Evolutionary conservation across 495 filamentous ascomycete genomes (phyloP), one percentile per base, ranked within the genome.

Genomic region (Lasiosphaeria hispida): DNA sequence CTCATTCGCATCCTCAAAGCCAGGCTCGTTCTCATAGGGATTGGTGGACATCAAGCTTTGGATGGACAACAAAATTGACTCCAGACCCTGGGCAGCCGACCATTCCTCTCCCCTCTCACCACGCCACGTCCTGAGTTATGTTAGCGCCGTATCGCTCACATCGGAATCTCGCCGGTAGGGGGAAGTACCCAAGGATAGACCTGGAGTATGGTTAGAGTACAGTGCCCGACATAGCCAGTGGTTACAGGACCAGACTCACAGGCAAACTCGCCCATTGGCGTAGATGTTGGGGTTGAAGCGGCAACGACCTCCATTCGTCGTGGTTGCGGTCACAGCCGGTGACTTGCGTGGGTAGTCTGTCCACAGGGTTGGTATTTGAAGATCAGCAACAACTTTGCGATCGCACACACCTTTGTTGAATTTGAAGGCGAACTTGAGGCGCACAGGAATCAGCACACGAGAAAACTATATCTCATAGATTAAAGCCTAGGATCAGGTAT

Each of bases 241-340:
- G 11, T 13, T 6, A 10, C 5, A 2, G 23, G 34, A 13, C 4
- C 13, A 48, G 10, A 73, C 84, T 65, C 73, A 96, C 89, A 98
- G 74, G 76, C 94, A 98, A 41, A 98, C 92, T 75, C 90, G 93
- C 8, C 94, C 94, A 35, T 72, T 81, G 4, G 91, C 83, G 69
- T 98, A 98, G 60, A 98, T 96, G 69, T 98, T 98, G 9, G 94
- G 94, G 64, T 96, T 96, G 78, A 97, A 98, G 4, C 94, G 86
- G 64, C 86, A 90, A 50, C 86, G 76, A 23, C 94, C 95, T 14
- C 80, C 78, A 69, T 97, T 97, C 3, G 94, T 98, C 1, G 95
- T 97, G 38, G 85, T 78, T 6, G 87, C 84, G 7, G 71, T 84
- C 10, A 97, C 92, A 3, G 61, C 64, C 1, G 94, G 94, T 3